Percentiles rank a stretch among this genome's conserved stretches.
Evolutionary conservation across 2,329 filamentous ascomycete species (phyloP).

Genomic region (Colletotrichum sp.): DNA sequence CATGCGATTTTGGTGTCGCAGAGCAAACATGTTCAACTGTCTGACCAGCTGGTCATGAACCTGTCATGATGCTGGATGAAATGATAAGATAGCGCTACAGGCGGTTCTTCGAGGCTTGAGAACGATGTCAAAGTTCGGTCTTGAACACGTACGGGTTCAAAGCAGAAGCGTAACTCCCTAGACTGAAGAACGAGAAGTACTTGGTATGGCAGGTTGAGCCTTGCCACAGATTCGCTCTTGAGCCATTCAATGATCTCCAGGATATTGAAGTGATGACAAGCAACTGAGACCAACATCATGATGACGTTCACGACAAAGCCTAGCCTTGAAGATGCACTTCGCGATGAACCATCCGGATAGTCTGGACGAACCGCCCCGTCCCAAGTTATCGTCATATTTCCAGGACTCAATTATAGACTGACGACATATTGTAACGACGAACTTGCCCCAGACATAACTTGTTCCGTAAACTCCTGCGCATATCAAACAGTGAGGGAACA

Average conservation of each 20-base stretch:
- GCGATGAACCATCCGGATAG: background rate
- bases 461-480: background rate
- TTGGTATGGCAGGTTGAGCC: background rate
- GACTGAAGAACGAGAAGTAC: rapidly evolving
- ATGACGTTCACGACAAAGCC: background rate
- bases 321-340: background rate
- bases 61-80: background rate
- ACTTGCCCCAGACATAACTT: background rate
- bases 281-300: background rate
- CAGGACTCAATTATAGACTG: background rate
- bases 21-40: background rate
- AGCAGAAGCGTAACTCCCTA: background rate
- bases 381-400: background rate
- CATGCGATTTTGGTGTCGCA: background rate
- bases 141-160: background rate
- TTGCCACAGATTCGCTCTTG: background rate
- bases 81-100: background rate
- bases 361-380: background rate
- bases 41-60: background rate
- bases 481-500: background rate
- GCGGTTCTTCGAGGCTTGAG: background rate
- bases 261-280: background rate
- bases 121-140: background rate
- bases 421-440: background rate
- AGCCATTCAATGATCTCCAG: background rate